Base-by-base conservation (phyloP, 1,284 basidiomycete genomes). In the Ganoderma sinense region DNA sequence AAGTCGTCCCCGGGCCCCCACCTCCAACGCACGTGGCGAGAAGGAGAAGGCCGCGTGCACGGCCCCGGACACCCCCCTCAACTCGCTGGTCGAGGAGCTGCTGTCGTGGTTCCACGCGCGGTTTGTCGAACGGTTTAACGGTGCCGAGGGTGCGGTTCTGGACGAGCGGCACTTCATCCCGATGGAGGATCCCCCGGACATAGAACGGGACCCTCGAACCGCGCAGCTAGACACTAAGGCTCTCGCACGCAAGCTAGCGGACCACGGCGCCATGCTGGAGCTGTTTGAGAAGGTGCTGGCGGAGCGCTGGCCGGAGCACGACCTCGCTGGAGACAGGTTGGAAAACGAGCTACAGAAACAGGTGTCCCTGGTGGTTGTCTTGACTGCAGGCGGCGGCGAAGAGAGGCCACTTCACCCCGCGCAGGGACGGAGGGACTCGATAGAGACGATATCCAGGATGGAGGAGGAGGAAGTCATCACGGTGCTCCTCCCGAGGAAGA, bases 241-340 rank as follows among this genome's bases (percentile, higher is more conserved):
- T 2, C 23, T 62, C 10, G 66, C 66, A 20, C 18, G 33, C 29
- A 41, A 48, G 41, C 51, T 63, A 11, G 16, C 45, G 18, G 26
- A 45, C 48, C 66, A 62, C 29, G 26, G 4, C 13, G 61, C 66
- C 16, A 29, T 58, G 14, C 53, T 67, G 7, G 39, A 56, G 29
- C 40, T 67, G 13, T 31, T 58, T 18, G 61, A 62, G 26, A 20
- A 23, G 26, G 31, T 18, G 26, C 53, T 67, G 20, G 11, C 18
- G 23, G 59, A 43, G 29, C n/a, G 31, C 7, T 67, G 66, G 66
- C 60, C 66, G 26, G 20, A 14, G 40, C 13, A 18, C 39, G 59
- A 61, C 39, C n/a, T 61, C 5, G 53, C 53, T 4, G 31, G 65
- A 61, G 58, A 51, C 45, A 45, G 58, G 29, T 16, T 58, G 45